phyloP scores from a whole-genome alignment of 345 rosid genomes.

The Eucalyptus cladocalyx region DNA sequence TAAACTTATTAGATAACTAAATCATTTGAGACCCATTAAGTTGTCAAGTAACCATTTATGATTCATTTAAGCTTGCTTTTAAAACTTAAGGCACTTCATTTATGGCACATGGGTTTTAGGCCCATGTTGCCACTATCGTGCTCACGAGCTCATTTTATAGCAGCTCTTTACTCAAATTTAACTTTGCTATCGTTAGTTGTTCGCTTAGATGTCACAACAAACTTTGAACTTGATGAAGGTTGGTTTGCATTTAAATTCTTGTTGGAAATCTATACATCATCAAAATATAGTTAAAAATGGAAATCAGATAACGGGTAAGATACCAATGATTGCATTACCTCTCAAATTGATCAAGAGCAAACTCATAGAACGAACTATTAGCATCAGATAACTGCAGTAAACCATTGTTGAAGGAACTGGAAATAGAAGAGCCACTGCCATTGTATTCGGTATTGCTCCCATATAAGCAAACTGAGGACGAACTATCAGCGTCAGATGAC shows the following conservation, averaged over 20 bases:
- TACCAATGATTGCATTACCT: conserved; percentile 26
- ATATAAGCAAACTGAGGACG: conserved; percentile 63
- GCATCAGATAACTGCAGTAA: conserved; percentile 52
- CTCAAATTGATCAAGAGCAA: conserved; percentile 96
- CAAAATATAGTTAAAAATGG: not conserved
- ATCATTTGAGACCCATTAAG: too few relatives aligned
- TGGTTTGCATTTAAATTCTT: conserved; percentile 96
- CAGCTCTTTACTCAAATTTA: conserved; percentile 41
- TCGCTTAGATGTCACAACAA: conserved; percentile 63
- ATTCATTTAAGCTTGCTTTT: too few relatives aligned
- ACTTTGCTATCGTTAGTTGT: conserved; percentile 25
- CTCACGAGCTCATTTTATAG: conserved; percentile 66
- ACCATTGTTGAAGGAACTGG: conserved; percentile 54
- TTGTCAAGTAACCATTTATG: too few relatives aligned
- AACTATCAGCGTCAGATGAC: conserved; percentile 57
- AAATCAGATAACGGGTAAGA: not conserved
- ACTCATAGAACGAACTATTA: conserved; percentile 73
- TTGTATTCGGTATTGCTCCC: too few relatives aligned
- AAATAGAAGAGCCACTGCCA: conserved; percentile 44
- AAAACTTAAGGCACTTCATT: too few relatives aligned
- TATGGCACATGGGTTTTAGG: too few relatives aligned
- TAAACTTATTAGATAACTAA: too few relatives aligned
- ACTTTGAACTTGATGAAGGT: conserved; percentile 87
- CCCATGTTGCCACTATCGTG: conserved; percentile 12
- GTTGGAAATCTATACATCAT: conserved; percentile 66